These are phyloP conservation scores for Parachaetomium inaequale DNA, from an alignment of 495 filamentous ascomycete species.

Conservation along the genomic window DNA sequence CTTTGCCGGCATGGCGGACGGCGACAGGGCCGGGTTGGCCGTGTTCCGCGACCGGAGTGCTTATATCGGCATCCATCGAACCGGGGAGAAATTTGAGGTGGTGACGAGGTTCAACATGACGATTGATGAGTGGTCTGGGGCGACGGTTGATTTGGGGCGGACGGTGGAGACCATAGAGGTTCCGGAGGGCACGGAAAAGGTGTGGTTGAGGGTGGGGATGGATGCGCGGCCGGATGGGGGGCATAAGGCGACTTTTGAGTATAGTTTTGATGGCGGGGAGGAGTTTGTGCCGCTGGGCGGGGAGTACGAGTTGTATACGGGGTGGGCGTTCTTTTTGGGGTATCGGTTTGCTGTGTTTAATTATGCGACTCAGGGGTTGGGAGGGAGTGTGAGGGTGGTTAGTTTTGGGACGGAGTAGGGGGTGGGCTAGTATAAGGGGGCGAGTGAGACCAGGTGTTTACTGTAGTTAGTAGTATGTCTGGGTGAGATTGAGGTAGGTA, in stretches of 20 bases:
- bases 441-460: too few species aligned
- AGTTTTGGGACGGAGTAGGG: background rate
- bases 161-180: too few species aligned
- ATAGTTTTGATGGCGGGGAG: background rate
- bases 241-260: background rate
- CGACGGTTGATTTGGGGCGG: background rate
- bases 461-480: too few species aligned
- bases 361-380: conserved; percentile 1
- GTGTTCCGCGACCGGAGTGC: conserved; percentile 6
- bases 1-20: background rate
- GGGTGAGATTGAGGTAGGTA: too few species aligned
- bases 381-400: background rate
- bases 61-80: background rate
- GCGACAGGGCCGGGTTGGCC: conserved; percentile 1
- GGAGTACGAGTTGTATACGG: background rate
- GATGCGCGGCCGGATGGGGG: background rate
- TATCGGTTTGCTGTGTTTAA: conserved; percentile 6
- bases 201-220: background rate
- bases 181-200: too few species aligned
- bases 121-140: background rate
- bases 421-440: too few species aligned
- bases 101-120: background rate
- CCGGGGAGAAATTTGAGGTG: background rate
- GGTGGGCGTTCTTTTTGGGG: conserved; percentile 5
- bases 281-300: background rate